Evolutionary conservation across 768 basidiomycete genomes (phyloP).

Genomic region (Candolleomyces aberdarensis): DNA sequence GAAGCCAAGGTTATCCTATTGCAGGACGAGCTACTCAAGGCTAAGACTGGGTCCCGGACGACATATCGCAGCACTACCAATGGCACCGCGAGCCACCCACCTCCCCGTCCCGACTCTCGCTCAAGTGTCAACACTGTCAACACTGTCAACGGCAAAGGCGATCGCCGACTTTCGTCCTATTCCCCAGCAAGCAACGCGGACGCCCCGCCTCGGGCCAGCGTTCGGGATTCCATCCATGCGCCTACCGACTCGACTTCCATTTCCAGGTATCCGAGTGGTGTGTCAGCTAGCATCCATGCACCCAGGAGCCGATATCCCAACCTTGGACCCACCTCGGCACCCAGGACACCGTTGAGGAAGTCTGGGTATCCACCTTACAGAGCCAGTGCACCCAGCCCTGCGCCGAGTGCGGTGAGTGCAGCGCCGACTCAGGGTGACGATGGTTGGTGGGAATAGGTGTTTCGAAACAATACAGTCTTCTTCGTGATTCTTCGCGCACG

Average conservation of each 20-base stretch:
- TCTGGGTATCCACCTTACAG: constrained; percentile 24
- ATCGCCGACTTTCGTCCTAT: constrained; percentile 29
- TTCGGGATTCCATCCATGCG: constrained; percentile 71
- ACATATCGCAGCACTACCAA: constrained; percentile 41
- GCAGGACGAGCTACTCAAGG: constrained; percentile 56
- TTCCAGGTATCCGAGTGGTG: constrained; percentile 18
- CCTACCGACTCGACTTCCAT: constrained; percentile 21
- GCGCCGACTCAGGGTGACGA: constrained; percentile 69
- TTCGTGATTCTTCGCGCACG: too few species aligned
- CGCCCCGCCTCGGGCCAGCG: constrained; percentile 49
- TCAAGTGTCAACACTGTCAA: constrained; percentile 54
- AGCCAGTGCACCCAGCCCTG: constrained; percentile 58
- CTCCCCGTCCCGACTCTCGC: constrained; percentile 72
- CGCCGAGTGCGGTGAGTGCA: constrained; percentile 71
- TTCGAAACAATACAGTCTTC: too few species aligned
- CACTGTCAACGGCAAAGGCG: constrained; percentile 47
- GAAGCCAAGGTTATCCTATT: constrained; percentile 58
- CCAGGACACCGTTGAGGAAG: constrained; percentile 22
- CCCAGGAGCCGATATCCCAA: constrained; percentile 34
- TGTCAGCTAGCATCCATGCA: constrained; percentile 24
- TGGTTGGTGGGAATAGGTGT: constrained; percentile 70
- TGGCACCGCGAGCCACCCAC: constrained; percentile 38
- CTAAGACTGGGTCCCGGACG: constrained; percentile 28
- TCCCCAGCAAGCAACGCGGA: constrained; percentile 12
- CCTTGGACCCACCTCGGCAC: constrained; percentile 30